These are phyloP conservation scores for Zangia roseola DNA, from an alignment of 768 basidiomycete species.

Conservation along the genomic window DNA sequence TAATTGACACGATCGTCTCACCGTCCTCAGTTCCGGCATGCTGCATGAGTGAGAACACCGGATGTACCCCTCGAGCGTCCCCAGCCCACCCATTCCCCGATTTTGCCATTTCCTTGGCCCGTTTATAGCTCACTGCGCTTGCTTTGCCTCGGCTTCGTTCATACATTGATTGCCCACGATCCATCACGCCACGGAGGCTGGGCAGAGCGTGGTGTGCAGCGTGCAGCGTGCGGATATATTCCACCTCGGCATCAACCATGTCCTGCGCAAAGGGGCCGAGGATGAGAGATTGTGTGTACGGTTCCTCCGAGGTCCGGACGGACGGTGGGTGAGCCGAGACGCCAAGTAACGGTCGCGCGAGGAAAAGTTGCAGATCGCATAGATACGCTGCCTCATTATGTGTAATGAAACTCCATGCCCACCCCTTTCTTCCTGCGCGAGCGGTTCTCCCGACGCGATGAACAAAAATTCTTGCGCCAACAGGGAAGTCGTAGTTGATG, in stretches of 20 bases:
- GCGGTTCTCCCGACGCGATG: slow-evolving; percentile 98
- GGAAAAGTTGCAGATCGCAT: slow-evolving; percentile 89
- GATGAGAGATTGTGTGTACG: slow-evolving; percentile 70
- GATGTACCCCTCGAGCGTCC: slow-evolving; percentile 61
- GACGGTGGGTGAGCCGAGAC: slow-evolving; percentile 33
- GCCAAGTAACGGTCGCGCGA: slow-evolving; percentile 71
- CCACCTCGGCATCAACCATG: slow-evolving; percentile 78
- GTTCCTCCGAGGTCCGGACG: slow-evolving; percentile 49
- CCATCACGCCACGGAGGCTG: slow-evolving; percentile 76
- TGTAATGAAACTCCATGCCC: slow-evolving; percentile 95
- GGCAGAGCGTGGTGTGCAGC: slow-evolving; percentile 62
- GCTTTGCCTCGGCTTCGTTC: slow-evolving; percentile 93
- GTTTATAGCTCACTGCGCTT: slow-evolving; percentile 77
- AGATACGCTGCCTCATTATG: slow-evolving; percentile 85
- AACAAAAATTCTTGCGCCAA: slow-evolving; percentile 89
- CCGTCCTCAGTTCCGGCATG: slow-evolving; percentile 37
- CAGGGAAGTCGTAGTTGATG: slow-evolving; percentile 97
- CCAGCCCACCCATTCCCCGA: slow-evolving; percentile 65
- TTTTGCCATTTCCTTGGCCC: slow-evolving; percentile 85
- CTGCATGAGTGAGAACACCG: slow-evolving; percentile 51
- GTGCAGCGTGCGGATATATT: slow-evolving; percentile 70
- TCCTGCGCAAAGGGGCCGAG: slow-evolving; percentile 84
- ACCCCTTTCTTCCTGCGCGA: slow-evolving; percentile 89
- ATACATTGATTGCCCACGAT: slow-evolving; percentile 88
- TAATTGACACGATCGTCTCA: slow-evolving; percentile 4